Percentiles rank a stretch among this genome's conserved stretches.
Conservation (phyloP, 2,329 filamentous ascomycete species). For the Claviceps sp. region DNA sequence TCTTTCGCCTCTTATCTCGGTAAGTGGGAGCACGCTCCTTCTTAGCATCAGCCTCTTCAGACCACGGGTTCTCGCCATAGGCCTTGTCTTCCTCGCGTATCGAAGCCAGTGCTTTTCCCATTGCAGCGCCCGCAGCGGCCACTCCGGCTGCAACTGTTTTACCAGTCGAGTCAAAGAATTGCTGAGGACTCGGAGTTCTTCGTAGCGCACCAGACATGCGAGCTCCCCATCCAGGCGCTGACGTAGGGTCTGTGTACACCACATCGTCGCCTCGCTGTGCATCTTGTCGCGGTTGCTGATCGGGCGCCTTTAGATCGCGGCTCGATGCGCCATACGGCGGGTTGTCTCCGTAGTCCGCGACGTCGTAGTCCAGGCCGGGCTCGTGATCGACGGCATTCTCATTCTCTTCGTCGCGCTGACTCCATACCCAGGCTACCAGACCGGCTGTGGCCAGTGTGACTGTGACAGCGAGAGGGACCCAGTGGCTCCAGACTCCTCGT, state of each 20-base stretch:
- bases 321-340: slow-evolving; percentile 32
- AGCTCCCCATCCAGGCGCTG: slow-evolving; percentile 49
- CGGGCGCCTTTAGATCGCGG: slow-evolving; percentile 18
- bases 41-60: slow-evolving; percentile 70
- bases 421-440: slow-evolving; percentile 86
- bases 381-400: slow-evolving; percentile 47
- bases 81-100: slow-evolving; percentile 77
- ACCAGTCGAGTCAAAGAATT: slow-evolving; percentile 73
- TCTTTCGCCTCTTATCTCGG: slow-evolving; percentile 47
- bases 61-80: slow-evolving; percentile 81
- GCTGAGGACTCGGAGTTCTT: slow-evolving; percentile 74
- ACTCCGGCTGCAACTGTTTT: slow-evolving; percentile 71
- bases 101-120: slow-evolving; percentile 69
- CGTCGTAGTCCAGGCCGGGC: slow-evolving; percentile 33
- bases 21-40: slow-evolving; percentile 28
- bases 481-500: slow-evolving; percentile 61
- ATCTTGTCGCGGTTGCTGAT: slow-evolving; percentile 22
- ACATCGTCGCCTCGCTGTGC: slow-evolving; percentile 13
- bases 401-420: slow-evolving; percentile 65
- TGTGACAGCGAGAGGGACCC: slow-evolving; percentile 78
- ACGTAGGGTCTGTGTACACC: slow-evolving; percentile 21
- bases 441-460: slow-evolving; percentile 79
- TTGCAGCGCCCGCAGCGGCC: slow-evolving; percentile 67
- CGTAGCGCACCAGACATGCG: slow-evolving; percentile 71
- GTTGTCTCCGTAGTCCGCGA: slow-evolving; percentile 40